Evolutionary conservation across 495 filamentous ascomycete species (phyloP).

Genomic region (Aspergillus cavernicola): DNA sequence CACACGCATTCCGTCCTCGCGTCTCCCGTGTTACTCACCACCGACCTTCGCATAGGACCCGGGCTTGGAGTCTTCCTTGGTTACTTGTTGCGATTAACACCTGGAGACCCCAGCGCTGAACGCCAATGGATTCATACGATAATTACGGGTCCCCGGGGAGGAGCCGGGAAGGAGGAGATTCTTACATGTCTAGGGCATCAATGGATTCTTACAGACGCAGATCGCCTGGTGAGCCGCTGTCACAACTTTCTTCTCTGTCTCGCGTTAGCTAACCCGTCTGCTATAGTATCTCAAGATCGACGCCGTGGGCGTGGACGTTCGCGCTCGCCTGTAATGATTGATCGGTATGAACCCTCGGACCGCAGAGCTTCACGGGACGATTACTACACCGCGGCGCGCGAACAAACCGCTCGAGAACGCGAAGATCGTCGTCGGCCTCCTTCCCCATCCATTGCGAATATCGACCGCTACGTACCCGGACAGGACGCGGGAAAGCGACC

Average conservation of each 20-base stretch:
- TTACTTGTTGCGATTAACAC: background rate
- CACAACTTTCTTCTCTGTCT: constrained; percentile 4
- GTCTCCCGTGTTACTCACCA: background rate
- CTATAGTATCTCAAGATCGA: constrained; percentile 44
- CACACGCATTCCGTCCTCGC: background rate
- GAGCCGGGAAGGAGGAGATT: constrained; percentile 34
- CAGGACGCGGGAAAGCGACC: constrained; percentile 60
- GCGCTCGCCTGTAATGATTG: constrained; percentile 66
- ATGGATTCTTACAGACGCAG: constrained; percentile 46
- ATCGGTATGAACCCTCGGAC: constrained; percentile 66
- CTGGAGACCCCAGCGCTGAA: background rate
- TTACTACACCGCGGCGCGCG: constrained; percentile 52
- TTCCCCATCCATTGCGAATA: constrained; percentile 64
- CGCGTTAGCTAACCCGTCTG: background rate
- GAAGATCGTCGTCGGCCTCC: constrained; percentile 64
- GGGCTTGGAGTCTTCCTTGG: background rate
- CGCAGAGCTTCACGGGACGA: constrained; percentile 49
- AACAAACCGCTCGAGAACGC: constrained; percentile 64
- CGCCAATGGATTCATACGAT: constrained; percentile 44
- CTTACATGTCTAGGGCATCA: constrained; percentile 27
- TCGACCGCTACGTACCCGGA: constrained; percentile 94
- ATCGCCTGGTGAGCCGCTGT: constrained; percentile 45
- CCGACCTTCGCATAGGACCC: constrained; percentile 1
- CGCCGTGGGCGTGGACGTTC: constrained; percentile 57
- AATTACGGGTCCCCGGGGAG: constrained; percentile 38